These are phyloP conservation scores for Gracilariopsis chorda DNA, from an alignment of 23 red algal species.

Conservation along the genomic window DNA sequence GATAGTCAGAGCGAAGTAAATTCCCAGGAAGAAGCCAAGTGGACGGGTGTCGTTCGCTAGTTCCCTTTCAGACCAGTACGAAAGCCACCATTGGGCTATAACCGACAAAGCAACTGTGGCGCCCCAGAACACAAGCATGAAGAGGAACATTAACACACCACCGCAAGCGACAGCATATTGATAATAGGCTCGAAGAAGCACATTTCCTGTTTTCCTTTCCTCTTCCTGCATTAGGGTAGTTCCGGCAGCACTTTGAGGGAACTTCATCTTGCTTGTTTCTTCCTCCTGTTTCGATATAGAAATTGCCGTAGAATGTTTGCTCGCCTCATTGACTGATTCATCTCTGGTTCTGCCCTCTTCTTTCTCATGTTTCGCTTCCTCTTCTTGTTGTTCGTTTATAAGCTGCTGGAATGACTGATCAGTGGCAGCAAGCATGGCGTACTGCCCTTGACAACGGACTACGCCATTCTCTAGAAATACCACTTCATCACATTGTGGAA, in stretches of 20 bases:
- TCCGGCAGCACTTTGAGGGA: not conserved
- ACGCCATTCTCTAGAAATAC: constrained; percentile 55
- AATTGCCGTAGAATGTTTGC: not conserved
- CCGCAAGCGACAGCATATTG: constrained; percentile 77
- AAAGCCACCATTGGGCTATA: constrained; percentile 89
- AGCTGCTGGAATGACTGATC: constrained; percentile 69
- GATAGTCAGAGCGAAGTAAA: constrained; percentile 79
- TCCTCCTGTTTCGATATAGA: not conserved
- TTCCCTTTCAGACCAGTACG: constrained; percentile 74
- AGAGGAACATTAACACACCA: constrained; percentile 44
- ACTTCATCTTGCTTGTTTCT: not conserved
- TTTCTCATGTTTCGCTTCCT: not conserved
- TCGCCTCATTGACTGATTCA: not conserved
- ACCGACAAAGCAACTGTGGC: constrained; percentile 50
- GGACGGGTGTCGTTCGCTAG: not conserved
- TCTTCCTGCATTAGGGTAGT: constrained; percentile 78
- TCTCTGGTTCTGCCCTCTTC: not conserved
- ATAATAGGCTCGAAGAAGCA: constrained; percentile 62
- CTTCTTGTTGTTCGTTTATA: constrained; percentile 44
- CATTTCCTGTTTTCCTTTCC: constrained; percentile 76
- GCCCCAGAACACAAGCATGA: constrained; percentile 61
- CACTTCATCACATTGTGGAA: constrained; percentile 78
- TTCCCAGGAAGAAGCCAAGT: constrained; percentile 84
- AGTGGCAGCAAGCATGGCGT: constrained; percentile 3
- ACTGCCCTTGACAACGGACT: constrained; percentile 46